A percentile compares a stretch with the other conserved stretches of the same genome.
phyloP scores from a whole-genome alignment of 768 basidiomycete genomes.

The Xerocomellus chrysenteron region DNA sequence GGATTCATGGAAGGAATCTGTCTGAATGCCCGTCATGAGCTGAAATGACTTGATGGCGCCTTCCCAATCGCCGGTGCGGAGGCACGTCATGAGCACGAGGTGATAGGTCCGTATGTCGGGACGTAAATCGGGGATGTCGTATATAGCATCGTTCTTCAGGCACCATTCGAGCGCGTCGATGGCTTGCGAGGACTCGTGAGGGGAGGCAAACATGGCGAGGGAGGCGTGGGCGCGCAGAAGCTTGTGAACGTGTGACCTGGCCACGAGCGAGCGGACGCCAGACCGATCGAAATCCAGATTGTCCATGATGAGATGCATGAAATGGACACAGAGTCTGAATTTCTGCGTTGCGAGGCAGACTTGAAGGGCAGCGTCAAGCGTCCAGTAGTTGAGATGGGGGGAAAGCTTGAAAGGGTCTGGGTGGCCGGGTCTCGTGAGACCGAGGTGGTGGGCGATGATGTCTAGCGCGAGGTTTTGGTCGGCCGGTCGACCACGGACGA shows the following conservation, averaged over 20 bases:
- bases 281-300: constrained; percentile 22
- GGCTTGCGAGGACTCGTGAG: constrained; percentile 44
- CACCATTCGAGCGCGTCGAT: constrained; percentile 69
- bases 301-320: constrained; percentile 59
- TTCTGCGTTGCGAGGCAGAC: constrained; percentile 53
- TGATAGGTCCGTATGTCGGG: constrained; percentile 48
- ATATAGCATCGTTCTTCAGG: constrained; percentile 51
- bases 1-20: constrained; percentile 42
- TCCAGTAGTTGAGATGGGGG: constrained; percentile 44
- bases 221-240: constrained; percentile 53
- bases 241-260: constrained; percentile 57
- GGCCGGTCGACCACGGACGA: constrained; percentile 52
- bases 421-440: constrained; percentile 52
- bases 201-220: constrained; percentile 41
- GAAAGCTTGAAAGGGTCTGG: constrained; percentile 36
- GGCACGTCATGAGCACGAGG: constrained; percentile 62
- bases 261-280: constrained; percentile 40
- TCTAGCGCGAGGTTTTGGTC: constrained; percentile 70
- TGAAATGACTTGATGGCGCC: constrained; percentile 58
- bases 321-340: constrained; percentile 49
- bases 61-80: constrained; percentile 63
- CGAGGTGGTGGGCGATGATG: constrained; percentile 61
- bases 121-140: constrained; percentile 42
- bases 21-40: constrained; percentile 68
- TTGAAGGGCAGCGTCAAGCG: constrained; percentile 53